phyloP scores from a whole-genome alignment of 148 eudicot genomes.

The Rhododendron griersonianum region DNA sequence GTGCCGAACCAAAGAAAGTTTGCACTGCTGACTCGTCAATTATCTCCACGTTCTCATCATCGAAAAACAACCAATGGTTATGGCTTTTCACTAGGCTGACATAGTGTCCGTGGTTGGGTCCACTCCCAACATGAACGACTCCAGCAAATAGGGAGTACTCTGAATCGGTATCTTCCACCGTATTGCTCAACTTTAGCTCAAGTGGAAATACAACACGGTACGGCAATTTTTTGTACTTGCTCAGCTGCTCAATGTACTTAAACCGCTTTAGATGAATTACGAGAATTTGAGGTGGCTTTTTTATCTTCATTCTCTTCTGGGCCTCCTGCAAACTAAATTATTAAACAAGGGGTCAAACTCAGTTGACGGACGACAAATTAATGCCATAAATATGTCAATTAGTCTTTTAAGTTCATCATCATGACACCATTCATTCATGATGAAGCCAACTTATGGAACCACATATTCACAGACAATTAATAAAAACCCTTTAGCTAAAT shows the following conservation, averaged over 20 bases:
- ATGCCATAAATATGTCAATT: not conserved
- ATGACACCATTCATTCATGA: not conserved
- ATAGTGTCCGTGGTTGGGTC: slow-evolving; percentile 79
- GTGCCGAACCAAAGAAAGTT: slow-evolving; percentile 76
- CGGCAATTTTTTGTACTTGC: slow-evolving; percentile 76
- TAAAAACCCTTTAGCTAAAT: not conserved
- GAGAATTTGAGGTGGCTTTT: slow-evolving; percentile 78
- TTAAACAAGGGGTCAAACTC: not conserved
- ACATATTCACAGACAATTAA: no score
- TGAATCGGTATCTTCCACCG: slow-evolving; percentile 70
- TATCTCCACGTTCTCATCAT: slow-evolving; percentile 88
- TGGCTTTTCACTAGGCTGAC: slow-evolving; percentile 88
- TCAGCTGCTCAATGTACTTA: slow-evolving; percentile 79
- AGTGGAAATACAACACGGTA: slow-evolving; percentile 90
- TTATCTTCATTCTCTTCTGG: slow-evolving; percentile 92
- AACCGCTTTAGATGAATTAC: slow-evolving; percentile 86
- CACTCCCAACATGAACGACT: slow-evolving; percentile 86
- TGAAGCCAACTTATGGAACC: not conserved
- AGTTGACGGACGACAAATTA: not conserved
- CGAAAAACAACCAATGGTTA: slow-evolving; percentile 84
- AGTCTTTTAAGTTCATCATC: not conserved
- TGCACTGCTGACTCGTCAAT: slow-evolving; percentile 87
- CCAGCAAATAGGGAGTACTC: slow-evolving; percentile 83
- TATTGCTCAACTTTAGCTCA: slow-evolving; percentile 76
- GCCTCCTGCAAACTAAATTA: slow-evolving; percentile 76